Conservation (phyloP, 2,329 filamentous ascomycete genomes). For the Alternaria arbusti region DNA sequence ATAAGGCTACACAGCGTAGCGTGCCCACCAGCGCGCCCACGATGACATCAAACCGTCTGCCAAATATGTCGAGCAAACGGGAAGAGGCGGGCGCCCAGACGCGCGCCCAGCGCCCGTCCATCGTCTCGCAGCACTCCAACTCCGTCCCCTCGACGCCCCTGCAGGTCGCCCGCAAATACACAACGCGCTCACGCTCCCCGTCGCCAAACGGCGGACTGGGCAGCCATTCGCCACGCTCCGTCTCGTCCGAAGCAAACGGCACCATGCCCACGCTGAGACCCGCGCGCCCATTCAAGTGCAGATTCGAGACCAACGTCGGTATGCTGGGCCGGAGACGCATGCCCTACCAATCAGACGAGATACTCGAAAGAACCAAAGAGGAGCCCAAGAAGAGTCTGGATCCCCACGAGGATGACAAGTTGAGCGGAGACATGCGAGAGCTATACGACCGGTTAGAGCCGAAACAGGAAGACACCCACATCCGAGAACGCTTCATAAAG, state of each 20-base stretch:
- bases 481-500: conserved; percentile 75
- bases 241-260: conserved; percentile 86
- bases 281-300: conserved; percentile 69
- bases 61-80: conserved; percentile 38
- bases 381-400: conserved; percentile 64
- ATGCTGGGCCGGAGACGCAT: conserved; percentile 79
- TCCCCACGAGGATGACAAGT: conserved; percentile 53
- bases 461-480: conserved; percentile 76
- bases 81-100: conserved; percentile 29
- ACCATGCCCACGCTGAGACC: conserved; percentile 71
- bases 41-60: conserved; percentile 46
- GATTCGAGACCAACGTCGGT: conserved; percentile 85
- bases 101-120: conserved; percentile 54
- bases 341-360: conserved; percentile 87
- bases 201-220: conserved; percentile 76
- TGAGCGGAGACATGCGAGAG: conserved; percentile 83
- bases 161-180: conserved; percentile 83
- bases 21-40: conserved; percentile 46
- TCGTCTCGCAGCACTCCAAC: conserved; percentile 73
- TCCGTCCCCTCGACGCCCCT: conserved; percentile 94
- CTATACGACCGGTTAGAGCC: conserved; percentile 87
- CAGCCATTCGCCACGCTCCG: conserved; percentile 86
- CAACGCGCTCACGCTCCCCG: conserved; percentile 76
- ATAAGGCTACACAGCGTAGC: conserved; percentile 37
- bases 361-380: conserved; percentile 74